Base-by-base conservation (phyloP, 768 basidiomycete genomes). In the Panellus pusillus region DNA sequence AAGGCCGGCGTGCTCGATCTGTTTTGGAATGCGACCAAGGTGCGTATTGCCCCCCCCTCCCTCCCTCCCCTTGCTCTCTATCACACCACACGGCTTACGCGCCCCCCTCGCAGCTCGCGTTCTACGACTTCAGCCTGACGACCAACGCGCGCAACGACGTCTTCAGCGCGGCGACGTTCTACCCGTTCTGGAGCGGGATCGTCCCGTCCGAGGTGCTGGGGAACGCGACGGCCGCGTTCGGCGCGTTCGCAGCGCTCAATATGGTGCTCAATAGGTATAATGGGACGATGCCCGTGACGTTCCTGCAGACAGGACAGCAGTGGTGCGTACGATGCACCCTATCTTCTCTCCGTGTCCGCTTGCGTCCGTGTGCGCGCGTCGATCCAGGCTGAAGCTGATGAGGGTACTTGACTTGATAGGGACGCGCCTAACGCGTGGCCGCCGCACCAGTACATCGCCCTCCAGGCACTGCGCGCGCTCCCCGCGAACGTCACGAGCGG, bases 351-450 rank as follows among this genome's bases (percentile, higher is more conserved):
- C 14, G 24, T 5, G n/a, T 41, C 6, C 18, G 11, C 20, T 6
- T 43, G 14, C 1, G 38, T 29, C 55, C 19, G 52, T 54, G n/a
- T 9, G 19, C 24, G 24, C 14, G 27, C 5, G 18, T 37, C 15
- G n/a, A n/a, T n/a, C n/a, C n/a, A n/a, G n/a, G n/a, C n/a, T n/a
- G n/a, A n/a, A n/a, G n/a, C n/a, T n/a, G n/a, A n/a, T n/a, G n/a
- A n/a, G n/a, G n/a, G n/a, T n/a, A n/a, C n/a, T n/a, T n/a, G n/a
- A n/a, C n/a, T n/a, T n/a, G n/a, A n/a, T 46, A 88, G 86, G 89
- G 89, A 91, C 64, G 81, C 86, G 20, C 92, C 93, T n/a, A 93
- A 93, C 63, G 69, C 86, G 1, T 97, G 92, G 93, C 90, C 91
- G 15, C 87, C 89, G 9, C 88, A 91, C 62, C 88, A 89, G 58